Base-by-base conservation (phyloP, 805 yeast species). In the Candida golubevii region DNA sequence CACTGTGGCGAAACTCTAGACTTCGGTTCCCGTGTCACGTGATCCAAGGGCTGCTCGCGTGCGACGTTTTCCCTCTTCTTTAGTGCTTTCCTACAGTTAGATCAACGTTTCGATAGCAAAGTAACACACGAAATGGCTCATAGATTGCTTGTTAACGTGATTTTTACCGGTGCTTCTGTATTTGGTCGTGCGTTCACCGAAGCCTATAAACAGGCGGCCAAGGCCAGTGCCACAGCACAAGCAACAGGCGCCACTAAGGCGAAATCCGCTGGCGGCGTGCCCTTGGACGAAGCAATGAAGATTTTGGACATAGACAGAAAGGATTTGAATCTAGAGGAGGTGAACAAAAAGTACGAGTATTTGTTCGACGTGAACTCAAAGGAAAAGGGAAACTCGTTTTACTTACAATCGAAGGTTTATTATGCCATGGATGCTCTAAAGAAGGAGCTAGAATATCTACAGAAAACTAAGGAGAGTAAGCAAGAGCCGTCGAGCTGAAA, bases 131-230 rank as follows among this genome's bases (percentile, higher is more conserved):
- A 44, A 34, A 71, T 71, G 97, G 98, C 99, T 50, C 96, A 93
- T 65, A 81, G 97, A 72, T 77, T 95, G 46, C 61, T 91, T 44
- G 88, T 87, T 52, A 91, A 87, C 66, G 96, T 93, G 51, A 77
- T 89, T 39, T 79, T 90, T 59, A 90, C 98, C 8, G 98, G 98
- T 45, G 95, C 97, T 5, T 83, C 88, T 55, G 98, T 91, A 28
- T 89, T 93, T 61, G 97, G 98, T 45, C 80, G 87, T 56, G 99
- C 99, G 0, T 93, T 93, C 63, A 77, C 88, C n/a, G 96, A 89
- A 63, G 98, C 99, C 0, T 93, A 91, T 74, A 85, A 83, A 59
- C 98, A 93, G 69, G 95, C 96, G 1, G 97, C 98, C 13, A 87
- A 91, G 41, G 90, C 90, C 43, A 82, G 95, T n/a, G 88, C 91